These are phyloP conservation scores for Sugiyamaella lignohabitans DNA, from an alignment of 805 yeast genomes.

Conservation along the genomic window DNA sequence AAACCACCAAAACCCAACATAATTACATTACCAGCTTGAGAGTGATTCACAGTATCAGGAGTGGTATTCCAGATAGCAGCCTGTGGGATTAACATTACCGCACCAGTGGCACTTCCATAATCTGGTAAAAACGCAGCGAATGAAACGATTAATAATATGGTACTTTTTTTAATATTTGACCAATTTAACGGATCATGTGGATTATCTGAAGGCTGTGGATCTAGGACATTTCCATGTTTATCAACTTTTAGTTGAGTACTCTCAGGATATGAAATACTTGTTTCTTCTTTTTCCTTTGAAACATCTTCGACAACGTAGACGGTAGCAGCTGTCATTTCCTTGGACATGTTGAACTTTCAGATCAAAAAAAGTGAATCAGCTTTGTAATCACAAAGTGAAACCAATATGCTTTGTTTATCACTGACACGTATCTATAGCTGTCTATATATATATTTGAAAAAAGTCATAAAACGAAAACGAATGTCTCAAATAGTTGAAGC, in stretches of 20 bases:
- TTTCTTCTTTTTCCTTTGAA: not conserved
- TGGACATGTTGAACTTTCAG: not conserved
- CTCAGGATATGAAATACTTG: not conserved
- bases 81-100: conserved; percentile 9
- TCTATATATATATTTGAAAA: too few species aligned
- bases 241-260: not conserved
- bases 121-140: conserved; percentile 9
- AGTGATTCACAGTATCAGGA: conserved; percentile 8
- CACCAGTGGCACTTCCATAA: conserved; percentile 10
- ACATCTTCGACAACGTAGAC: not conserved
- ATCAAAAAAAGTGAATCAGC: not conserved
- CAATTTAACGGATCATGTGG: conserved; percentile 69
- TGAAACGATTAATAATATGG: conserved; percentile 2
- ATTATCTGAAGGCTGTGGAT: conserved; percentile 58
- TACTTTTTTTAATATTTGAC: conserved; percentile 41
- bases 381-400: not conserved
- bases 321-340: not conserved
- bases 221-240: not conserved
- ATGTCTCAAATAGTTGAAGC: too few species aligned
- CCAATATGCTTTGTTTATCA: too few species aligned
- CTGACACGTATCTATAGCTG: not conserved
- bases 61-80: conserved; percentile 4
- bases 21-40: conserved; percentile 10
- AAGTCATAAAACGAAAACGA: too few species aligned
- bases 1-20: conserved; percentile 10